Base-by-base conservation (phyloP, 2,329 filamentous ascomycete species). In the Penicillium paneum region DNA sequence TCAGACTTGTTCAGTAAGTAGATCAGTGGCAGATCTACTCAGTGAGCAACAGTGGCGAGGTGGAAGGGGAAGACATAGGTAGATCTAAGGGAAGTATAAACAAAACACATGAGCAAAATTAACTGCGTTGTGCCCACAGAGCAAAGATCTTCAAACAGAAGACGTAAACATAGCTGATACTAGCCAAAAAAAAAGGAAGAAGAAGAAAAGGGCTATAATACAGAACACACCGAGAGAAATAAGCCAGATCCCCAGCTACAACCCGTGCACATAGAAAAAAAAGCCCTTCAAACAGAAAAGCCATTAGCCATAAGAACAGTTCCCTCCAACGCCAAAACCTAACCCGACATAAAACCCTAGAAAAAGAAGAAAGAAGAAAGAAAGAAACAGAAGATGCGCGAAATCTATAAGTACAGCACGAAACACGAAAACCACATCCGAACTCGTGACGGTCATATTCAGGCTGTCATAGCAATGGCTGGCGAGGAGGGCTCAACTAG, bases 401-500 rank as follows among this genome's bases (percentile, higher is more conserved):
- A 57, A 55, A 55, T 36, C 24, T 68, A 69, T 8, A 60, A 64
- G 49, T 69, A 71, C 66, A 68, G 39, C 59, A 60, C 19, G 3
- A 28, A 40, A 19, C 59, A 60, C 19, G 3, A 28, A 40, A 19
- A 28, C 12, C 26, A 24, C 19, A 48, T 42, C 19, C 36, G 21
- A 42, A 42, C 28, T 49, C 57, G 38, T 38, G 15, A 58, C 31
- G 13, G 35, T 34, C 43, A 19, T 39, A 29, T 39, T 62, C 68
- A 74, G 34, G 73, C 73, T 42, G 71, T 58, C 65, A 76, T 71
- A 40, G 72, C 68, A 58, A 76, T 69, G 32, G 71, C 70, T 21
- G 79, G 78, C 47, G 78, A 77, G 13, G 83, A 82, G 39, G 82
- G 82, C 63, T 79, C 81, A 17, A 77, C 74, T 38, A 74, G 68